These are phyloP conservation scores for Penicillium cinerascens DNA, from an alignment of 495 filamentous ascomycete genomes.

Conservation along the genomic window DNA sequence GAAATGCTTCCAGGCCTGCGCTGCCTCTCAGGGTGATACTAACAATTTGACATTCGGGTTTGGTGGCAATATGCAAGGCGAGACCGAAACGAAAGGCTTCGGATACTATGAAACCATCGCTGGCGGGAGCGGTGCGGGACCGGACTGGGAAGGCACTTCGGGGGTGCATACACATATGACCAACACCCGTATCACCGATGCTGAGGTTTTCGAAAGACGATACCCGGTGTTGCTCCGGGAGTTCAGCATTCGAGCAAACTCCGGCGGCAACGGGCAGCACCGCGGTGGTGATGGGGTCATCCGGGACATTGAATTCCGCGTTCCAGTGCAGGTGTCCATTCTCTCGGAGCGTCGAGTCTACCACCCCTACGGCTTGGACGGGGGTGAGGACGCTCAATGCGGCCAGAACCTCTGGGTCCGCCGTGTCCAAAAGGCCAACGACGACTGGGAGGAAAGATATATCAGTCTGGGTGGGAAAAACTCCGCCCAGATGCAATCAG, in stretches of 20 bases:
- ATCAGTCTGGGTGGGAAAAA: conserved; percentile 88
- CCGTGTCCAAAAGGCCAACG: conserved; percentile 27
- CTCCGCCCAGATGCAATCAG: conserved; percentile 72
- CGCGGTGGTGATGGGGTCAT: conserved; percentile 39
- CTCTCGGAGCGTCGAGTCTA: conserved; percentile 81
- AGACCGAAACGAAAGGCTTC: conserved; percentile 53
- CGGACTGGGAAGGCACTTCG: conserved; percentile 76
- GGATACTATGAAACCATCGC: conserved; percentile 95
- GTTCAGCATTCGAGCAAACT: conserved; percentile 76
- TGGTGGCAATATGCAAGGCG: conserved; percentile 30
- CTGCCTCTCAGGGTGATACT: conserved; percentile 80
- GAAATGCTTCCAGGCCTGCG: conserved; percentile 79
- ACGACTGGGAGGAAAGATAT: conserved; percentile 51
- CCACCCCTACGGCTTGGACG: conserved; percentile 78
- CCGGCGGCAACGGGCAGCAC: conserved; percentile 39
- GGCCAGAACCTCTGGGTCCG: conserved; percentile 50
- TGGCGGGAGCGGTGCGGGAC: conserved; percentile 80
- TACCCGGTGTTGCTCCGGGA: conserved; percentile 84
- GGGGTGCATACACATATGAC: conserved; percentile 96
- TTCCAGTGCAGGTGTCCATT: conserved; percentile 77
- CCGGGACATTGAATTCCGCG: conserved; percentile 37
- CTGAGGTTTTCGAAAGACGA: conserved; percentile 83
- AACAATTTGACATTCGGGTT: conserved; percentile 63
- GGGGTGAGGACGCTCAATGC: conserved; percentile 64
- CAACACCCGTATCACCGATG: conserved; percentile 91